phyloP scores from a whole-genome alignment of 2,329 filamentous ascomycete species.

The Clathrospora elynae region DNA sequence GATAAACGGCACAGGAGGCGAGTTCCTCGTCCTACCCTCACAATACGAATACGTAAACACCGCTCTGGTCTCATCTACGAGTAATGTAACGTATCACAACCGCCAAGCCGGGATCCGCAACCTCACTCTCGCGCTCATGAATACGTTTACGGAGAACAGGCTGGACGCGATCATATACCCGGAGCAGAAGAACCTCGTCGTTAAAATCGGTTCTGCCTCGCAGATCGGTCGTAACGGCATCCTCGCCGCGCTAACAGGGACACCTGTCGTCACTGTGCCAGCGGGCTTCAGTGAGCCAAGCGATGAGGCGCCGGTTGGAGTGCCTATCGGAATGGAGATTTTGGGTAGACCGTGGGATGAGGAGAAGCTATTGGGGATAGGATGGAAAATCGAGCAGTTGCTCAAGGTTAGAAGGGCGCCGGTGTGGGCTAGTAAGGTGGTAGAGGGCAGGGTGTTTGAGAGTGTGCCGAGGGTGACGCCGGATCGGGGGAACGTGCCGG shows the following conservation, averaged over 20 bases:
- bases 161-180: slow-evolving; percentile 68
- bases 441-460: slow-evolving; percentile 50
- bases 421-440: slow-evolving; percentile 49
- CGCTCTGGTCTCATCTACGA: slow-evolving; percentile 58
- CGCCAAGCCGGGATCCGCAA: slow-evolving; percentile 57
- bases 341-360: slow-evolving; percentile 63
- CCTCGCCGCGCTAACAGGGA: slow-evolving; percentile 59
- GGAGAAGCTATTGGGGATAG: slow-evolving; percentile 59
- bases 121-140: slow-evolving; percentile 58
- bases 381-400: slow-evolving; percentile 57
- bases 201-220: slow-evolving; percentile 60
- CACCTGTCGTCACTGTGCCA: slow-evolving; percentile 60
- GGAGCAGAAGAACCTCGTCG: slow-evolving; percentile 67
- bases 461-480: slow-evolving; percentile 55
- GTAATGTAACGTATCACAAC: slow-evolving; percentile 56
- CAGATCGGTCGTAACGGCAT: slow-evolving; percentile 67
- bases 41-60: slow-evolving; percentile 63
- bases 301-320: slow-evolving; percentile 58
- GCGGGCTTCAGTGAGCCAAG: slow-evolving; percentile 59
- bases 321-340: slow-evolving; percentile 70
- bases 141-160: slow-evolving; percentile 55
- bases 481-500: slow-evolving; percentile 50
- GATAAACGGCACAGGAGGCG: slow-evolving; percentile 41
- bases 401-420: slow-evolving; percentile 56
- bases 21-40: slow-evolving; percentile 65